These are phyloP conservation scores for Ananas comosus DNA, from an alignment of 176 grass and related monocot species.

Conservation along the genomic window DNA sequence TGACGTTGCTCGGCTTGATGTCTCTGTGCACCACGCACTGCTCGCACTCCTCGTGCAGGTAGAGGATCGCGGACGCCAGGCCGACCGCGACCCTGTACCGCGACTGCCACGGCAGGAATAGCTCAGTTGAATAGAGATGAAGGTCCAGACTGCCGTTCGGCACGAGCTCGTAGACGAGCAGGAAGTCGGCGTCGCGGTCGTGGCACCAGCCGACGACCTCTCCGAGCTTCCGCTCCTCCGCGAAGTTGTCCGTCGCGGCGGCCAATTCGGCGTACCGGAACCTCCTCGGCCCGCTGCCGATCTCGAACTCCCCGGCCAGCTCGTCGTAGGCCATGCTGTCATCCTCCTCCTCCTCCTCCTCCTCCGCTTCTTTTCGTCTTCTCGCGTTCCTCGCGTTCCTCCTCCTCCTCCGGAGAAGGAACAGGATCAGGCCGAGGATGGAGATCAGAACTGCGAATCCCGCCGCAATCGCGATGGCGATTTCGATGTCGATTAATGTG, in stretches of 20 bases:
- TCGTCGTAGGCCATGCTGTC: conserved; percentile 24
- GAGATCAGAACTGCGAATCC: background rate
- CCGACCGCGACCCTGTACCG: conserved; percentile 43
- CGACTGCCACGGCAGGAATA: conserved; percentile 25
- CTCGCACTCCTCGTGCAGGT: conserved; percentile 74
- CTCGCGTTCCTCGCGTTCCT: background rate
- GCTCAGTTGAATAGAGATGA: conserved; percentile 33
- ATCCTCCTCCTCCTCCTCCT: conserved; percentile 13
- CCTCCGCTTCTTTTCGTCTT: conserved; percentile 18
- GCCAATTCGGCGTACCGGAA: conserved; percentile 39
- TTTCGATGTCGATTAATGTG: conserved; percentile 1
- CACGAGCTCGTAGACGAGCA: conserved; percentile 37
- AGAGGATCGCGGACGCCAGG: conserved; percentile 44
- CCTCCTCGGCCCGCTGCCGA: conserved; percentile 44
- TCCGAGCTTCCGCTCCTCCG: conserved; percentile 51
- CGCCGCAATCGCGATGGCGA: background rate
- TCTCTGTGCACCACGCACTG: conserved; percentile 60
- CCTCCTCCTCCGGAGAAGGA: conserved; percentile 3
- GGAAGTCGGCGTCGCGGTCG: conserved; percentile 20
- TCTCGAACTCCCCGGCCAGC: conserved; percentile 35
- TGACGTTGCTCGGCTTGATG: conserved; percentile 65
- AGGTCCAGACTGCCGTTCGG: conserved; percentile 55
- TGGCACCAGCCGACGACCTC: conserved; percentile 75
- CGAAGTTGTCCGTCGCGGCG: conserved; percentile 31
- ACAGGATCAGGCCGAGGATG: background rate